Percentiles rank a stretch among this genome's conserved stretches.
Conservation (phyloP, 2,329 filamentous ascomycete species). For the Aspergillus fijiensis region DNA sequence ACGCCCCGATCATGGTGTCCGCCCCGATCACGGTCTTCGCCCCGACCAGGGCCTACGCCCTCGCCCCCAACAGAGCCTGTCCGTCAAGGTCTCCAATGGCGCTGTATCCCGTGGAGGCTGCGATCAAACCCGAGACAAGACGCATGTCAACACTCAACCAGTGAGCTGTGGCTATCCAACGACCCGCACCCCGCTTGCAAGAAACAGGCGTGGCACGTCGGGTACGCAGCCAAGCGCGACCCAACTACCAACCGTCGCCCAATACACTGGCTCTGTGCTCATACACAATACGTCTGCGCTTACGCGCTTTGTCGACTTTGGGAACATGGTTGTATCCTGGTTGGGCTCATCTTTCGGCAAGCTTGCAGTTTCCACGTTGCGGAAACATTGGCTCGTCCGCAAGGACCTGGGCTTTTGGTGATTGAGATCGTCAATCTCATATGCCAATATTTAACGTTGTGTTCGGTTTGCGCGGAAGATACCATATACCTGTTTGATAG, state of each 20-base stretch:
- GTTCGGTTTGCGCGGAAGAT: slow-evolving; percentile 1
- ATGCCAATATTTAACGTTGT: slow-evolving; percentile 4
- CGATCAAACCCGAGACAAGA: neutral
- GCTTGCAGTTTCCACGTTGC: slow-evolving; percentile 18
- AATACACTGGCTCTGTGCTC: neutral
- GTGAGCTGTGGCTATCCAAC: neutral
- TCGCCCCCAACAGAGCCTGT: neutral
- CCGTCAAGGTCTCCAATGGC: neutral
- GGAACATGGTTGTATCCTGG: slow-evolving; percentile 14
- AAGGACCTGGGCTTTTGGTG: slow-evolving; percentile 20
- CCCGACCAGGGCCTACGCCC: neutral
- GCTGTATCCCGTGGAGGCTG: neutral
- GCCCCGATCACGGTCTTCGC: no score
- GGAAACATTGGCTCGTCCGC: slow-evolving; percentile 14
- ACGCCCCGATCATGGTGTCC: no score
- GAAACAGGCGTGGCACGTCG: neutral
- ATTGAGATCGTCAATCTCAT: neutral
- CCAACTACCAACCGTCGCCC: neutral
- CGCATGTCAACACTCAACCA: neutral
- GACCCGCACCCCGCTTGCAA: neutral
- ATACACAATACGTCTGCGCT: slow-evolving; percentile 4
- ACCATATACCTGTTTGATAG: neutral
- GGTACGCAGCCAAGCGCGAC: neutral
- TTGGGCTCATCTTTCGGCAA: slow-evolving; percentile 15
- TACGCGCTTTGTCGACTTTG: slow-evolving; percentile 13